These are phyloP conservation scores for Plantago rigida DNA, from an alignment of 305 asterid species.

Conservation along the genomic window DNA sequence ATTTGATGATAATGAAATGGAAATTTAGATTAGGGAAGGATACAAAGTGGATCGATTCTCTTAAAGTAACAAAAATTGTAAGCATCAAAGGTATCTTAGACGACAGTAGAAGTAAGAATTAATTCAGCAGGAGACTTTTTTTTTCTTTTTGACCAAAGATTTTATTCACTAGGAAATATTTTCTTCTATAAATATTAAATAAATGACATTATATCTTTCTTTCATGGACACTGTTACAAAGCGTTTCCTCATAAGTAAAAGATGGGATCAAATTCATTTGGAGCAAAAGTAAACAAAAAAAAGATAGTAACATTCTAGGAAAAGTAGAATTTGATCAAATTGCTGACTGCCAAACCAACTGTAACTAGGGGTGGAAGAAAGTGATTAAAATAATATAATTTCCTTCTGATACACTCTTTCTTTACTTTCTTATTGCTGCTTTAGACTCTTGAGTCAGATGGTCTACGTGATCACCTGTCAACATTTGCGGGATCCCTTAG, in stretches of 20 bases:
- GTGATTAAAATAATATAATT: not conserved
- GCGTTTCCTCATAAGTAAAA: not conserved
- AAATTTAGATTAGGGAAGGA: not conserved
- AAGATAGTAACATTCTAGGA: too few species aligned
- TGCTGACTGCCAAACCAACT: conserved; percentile 6
- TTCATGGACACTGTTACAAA: too few species aligned
- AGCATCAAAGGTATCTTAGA: not conserved
- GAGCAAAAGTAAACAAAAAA: too few species aligned
- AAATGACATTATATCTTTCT: too few species aligned
- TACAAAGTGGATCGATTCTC: not conserved
- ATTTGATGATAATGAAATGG: not conserved
- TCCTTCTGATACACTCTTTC: too few species aligned
- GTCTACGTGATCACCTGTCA: conserved; percentile 59
- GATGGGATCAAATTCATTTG: not conserved
- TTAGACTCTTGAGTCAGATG: conserved; percentile 77
- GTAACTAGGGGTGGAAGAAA: conserved; percentile 18
- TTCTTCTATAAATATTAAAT: too few species aligned
- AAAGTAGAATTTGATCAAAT: conserved; percentile 3
- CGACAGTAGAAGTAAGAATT: not conserved
- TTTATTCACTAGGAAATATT: too few species aligned
- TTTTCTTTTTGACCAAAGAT: not conserved
- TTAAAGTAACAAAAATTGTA: not conserved
- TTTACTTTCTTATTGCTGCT: conserved; percentile 15
- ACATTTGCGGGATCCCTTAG: conserved; percentile 55
- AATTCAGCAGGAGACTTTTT: not conserved